Conservation (phyloP, 164 flowering plant species). For the Nymphaea colorata region DNA sequence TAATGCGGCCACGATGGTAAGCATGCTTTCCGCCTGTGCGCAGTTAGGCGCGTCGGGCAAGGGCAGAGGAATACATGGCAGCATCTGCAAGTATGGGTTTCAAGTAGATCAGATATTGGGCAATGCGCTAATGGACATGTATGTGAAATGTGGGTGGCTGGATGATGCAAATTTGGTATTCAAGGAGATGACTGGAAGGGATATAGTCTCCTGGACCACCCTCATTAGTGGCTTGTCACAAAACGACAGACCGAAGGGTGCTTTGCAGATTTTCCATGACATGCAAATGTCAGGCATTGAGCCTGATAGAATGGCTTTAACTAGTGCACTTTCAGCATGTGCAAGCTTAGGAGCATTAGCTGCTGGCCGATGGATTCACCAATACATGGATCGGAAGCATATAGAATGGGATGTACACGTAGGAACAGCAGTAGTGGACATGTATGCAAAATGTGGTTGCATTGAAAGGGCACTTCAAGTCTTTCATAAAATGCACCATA, state of each 20-base stretch:
- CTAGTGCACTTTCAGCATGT: constrained; percentile 51
- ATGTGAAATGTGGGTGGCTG: constrained; percentile 28
- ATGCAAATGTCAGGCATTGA: constrained; percentile 25
- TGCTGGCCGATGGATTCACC: constrained; percentile 42
- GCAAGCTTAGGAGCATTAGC: constrained; percentile 41
- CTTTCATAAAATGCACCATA: constrained; percentile 16
- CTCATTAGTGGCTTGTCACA: constrained; percentile 40
- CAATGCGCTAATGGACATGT: constrained; percentile 48
- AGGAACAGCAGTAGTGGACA: constrained; percentile 45
- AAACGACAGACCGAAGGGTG: constrained; percentile 23
- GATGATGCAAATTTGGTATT: constrained; percentile 24
- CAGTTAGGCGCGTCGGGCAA: constrained; percentile 15
- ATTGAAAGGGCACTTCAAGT: constrained; percentile 26
- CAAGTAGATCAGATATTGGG: constrained; percentile 13
- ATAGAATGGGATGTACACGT: constrained; percentile 33
- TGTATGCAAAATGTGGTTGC: constrained; percentile 57
- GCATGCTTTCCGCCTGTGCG: constrained; percentile 33
- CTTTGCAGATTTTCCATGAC: constrained; percentile 23
- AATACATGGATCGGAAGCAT: constrained; percentile 23
- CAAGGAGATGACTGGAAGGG: constrained; percentile 28
- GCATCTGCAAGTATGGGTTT: constrained; percentile 17
- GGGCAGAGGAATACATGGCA: constrained; percentile 34
- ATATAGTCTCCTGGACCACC: constrained; percentile 44
- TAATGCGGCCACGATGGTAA: constrained; percentile 29
- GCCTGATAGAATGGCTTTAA: constrained; percentile 32